Conservation (phyloP, 2,329 filamentous ascomycete genomes). For the Trichoderma harzianum region DNA sequence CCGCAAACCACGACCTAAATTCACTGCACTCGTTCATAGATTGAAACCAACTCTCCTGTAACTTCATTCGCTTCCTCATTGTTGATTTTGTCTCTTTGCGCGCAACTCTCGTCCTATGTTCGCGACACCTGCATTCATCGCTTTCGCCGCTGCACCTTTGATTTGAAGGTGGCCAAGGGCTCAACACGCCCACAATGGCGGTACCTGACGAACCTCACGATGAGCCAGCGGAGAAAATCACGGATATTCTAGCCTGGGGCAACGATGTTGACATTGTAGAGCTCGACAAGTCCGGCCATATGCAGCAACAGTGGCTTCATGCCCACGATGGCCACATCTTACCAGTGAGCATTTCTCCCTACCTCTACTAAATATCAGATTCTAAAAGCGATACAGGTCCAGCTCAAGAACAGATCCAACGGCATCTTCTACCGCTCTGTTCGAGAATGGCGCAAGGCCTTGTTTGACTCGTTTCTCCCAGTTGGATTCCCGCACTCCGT, state of each 20-base stretch:
- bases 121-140: not conserved
- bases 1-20: not conserved
- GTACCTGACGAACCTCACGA: not conserved
- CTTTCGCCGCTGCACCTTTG: not conserved
- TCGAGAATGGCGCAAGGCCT: constrained; percentile 37
- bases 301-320: constrained; percentile 36
- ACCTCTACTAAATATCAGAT: not conserved
- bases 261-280: constrained; percentile 34
- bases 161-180: not conserved
- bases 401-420: constrained; percentile 24
- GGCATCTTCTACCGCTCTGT: constrained; percentile 29
- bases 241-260: constrained; percentile 23
- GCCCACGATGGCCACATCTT: constrained; percentile 25
- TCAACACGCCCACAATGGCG: not conserved
- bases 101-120: not conserved
- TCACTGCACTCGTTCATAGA: not conserved
- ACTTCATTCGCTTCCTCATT: not conserved
- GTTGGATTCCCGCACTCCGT: constrained; percentile 87
- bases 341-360: constrained; percentile 24
- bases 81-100: not conserved
- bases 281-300: constrained; percentile 37
- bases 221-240: not conserved
- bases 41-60: not conserved
- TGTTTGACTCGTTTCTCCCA: constrained; percentile 73
- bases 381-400: constrained; percentile 22